Base-by-base conservation (phyloP, 1,284 basidiomycete genomes). In the Rhodofomes roseus region DNA sequence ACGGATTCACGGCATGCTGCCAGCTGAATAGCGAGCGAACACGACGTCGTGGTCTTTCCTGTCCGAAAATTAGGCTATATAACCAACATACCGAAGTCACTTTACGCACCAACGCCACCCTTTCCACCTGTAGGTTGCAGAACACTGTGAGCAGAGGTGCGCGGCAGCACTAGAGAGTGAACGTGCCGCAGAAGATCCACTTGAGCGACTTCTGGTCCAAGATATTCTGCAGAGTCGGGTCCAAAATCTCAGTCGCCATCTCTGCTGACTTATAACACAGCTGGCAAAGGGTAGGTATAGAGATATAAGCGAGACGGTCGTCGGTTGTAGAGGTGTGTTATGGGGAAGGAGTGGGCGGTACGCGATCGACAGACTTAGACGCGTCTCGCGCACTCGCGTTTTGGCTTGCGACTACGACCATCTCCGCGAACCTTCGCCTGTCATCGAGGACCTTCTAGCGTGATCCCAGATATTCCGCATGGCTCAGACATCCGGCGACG, bases 31-130 rank as follows among this genome's bases (percentile, higher is more conserved):
- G 95, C 95, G 9, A 97, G 83, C 9, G 93, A 95, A 73, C 95
- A 97, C 25, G 93, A 95, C 2, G 95, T 96, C 0, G 95, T 97
- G 0, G 95, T 98, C 81, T 97, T 97, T 57, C 95, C 94, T 92
- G 55, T 56, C 34, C 22, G 18, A 25, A 27, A 14, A 36, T 20
- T 14, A 39, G n/a, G 5, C 18, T n/a, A 48, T 48, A 18, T 3
- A 2, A n/a, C 16, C 1, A 20, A 14, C 14, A 11, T 14, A n/a
- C 12, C 25, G 11, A 56, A n/a, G n/a, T 11, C 14, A 16, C 16
- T 9, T 18, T 23, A 51, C 25, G 55, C 74, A 90, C 93, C 93
- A 66, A 96, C 93, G 79, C 93, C 93, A 74, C 93, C 93, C 82
- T 96, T 96, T 61, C 93, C 93, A 80, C 93, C 93, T 96, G 69